These are phyloP conservation scores for Komagataella ulmi DNA, from an alignment of 805 yeast species.

Conservation along the genomic window DNA sequence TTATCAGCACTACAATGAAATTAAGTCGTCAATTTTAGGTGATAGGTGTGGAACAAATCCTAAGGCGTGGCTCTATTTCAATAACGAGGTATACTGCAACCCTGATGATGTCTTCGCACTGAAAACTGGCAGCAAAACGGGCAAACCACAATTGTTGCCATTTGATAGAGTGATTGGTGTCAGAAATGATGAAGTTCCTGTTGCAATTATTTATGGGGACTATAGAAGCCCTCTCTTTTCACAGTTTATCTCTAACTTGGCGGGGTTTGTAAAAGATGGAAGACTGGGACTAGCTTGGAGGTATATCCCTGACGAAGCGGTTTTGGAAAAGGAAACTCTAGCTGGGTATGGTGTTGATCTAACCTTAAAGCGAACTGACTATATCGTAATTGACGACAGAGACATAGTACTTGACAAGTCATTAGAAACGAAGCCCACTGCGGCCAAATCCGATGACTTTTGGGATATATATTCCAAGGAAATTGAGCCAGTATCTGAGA, in stretches of 20 bases:
- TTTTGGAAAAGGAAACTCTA: conserved; percentile 15
- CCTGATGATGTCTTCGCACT: conserved; percentile 71
- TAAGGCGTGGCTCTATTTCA: conserved; percentile 35
- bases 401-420: conserved; percentile 10
- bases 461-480: conserved; percentile 13
- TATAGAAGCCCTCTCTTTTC: conserved; percentile 33
- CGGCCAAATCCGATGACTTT: conserved; percentile 3
- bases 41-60: conserved; percentile 13
- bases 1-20: conserved; percentile 31
- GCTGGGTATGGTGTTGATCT: conserved; percentile 59
- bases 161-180: conserved; percentile 61
- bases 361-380: conserved; percentile 53
- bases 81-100: conserved; percentile 45
- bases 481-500: conserved; percentile 16
- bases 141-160: conserved; percentile 15
- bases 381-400: conserved; percentile 51
- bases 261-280: conserved; percentile 44
- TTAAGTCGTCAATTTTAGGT: conserved; percentile 21
- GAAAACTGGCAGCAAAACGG: conserved; percentile 31
- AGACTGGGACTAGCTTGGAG: conserved; percentile 70
- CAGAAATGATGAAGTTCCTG: conserved; percentile 26
- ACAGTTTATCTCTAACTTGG: conserved; percentile 44
- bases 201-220: conserved; percentile 58
- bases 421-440: background rate
- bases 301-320: conserved; percentile 30